Evolutionary conservation across 1,139 yeast genomes (phyloP).

Genomic region (Yamadazyma mexicana): DNA sequence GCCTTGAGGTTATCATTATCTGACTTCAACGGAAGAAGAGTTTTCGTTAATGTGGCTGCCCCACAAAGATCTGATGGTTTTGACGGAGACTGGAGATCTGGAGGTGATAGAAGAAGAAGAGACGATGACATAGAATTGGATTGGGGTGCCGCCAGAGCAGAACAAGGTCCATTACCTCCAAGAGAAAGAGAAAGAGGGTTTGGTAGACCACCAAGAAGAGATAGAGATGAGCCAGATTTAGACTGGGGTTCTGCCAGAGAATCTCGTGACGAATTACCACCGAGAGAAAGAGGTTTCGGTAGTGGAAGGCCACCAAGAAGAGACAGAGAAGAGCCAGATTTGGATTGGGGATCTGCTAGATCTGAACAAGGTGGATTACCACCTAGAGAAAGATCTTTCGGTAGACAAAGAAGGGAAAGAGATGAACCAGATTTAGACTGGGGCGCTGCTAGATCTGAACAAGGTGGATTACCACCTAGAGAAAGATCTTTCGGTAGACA

Average conservation of each 20-base stretch:
- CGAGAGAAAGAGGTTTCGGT: slow-evolving; percentile 42
- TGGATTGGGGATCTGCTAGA: slow-evolving; percentile 57
- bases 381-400: slow-evolving; percentile 33
- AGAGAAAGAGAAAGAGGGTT: slow-evolving; percentile 41
- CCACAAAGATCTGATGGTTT: slow-evolving; percentile 62
- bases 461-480: slow-evolving; percentile 38
- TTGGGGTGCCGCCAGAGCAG: slow-evolving; percentile 51
- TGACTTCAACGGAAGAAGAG: slow-evolving; percentile 71
- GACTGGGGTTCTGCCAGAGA: slow-evolving; percentile 57
- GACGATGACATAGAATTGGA: slow-evolving; percentile 55
- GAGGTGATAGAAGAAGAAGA: slow-evolving; percentile 40
- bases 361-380: slow-evolving; percentile 32
- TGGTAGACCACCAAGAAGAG: slow-evolving; percentile 8
- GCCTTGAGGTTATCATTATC: slow-evolving; percentile 66
- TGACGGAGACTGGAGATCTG: slow-evolving; percentile 47
- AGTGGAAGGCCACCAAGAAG: slow-evolving; percentile 12
- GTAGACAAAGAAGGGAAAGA: slow-evolving; percentile 28
- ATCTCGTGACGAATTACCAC: slow-evolving; percentile 31
- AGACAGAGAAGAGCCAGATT: slow-evolving; percentile 47
- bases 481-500: slow-evolving; percentile 37
- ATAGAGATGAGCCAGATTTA: slow-evolving; percentile 50
- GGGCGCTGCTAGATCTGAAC: slow-evolving; percentile 39
- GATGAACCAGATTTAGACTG: slow-evolving; percentile 61
- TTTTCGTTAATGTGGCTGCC: slow-evolving; percentile 88
- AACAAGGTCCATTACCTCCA: slow-evolving; percentile 34